Base-by-base conservation (phyloP, 352 stramenopile genomes). In the Thalassiosira mediterranea region DNA sequence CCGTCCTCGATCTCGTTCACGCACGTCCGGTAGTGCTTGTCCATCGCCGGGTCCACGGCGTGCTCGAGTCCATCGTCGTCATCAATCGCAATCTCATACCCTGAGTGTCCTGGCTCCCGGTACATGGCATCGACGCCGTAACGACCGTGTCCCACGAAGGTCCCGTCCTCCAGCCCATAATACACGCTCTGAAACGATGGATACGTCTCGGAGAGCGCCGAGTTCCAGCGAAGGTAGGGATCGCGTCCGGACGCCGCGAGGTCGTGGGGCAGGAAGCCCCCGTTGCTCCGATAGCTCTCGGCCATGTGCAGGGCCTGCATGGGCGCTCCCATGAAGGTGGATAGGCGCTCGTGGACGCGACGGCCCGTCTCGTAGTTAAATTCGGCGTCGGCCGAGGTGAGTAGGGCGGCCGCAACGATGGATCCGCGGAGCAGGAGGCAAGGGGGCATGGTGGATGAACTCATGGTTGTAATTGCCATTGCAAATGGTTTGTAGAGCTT, bases 351-450 rank as follows among this genome's bases (percentile, higher is more conserved):
- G 11, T 25, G 5, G n/a, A 83, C 59, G 1, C 75, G 49, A 32
- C 58, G 53, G 44, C 66, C 75, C 5, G 76, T 40, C 54, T 83
- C 75, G 51, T 62, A 80, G 42, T 83, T 83, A 63, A 83, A 83
- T 56, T 73, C 51, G 38, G 58, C 58, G 42, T n/a, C n/a, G n/a
- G n/a, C n/a, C n/a, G n/a, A n/a, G n/a, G n/a, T n/a, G n/a, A n/a
- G n/a, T n/a, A n/a, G n/a, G n/a, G n/a, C n/a, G n/a, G n/a, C n/a
- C n/a, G n/a, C n/a, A n/a, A n/a, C n/a, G n/a, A n/a, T n/a, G n/a
- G n/a, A n/a, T n/a, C n/a, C n/a, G n/a, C n/a, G n/a, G n/a, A n/a
- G n/a, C n/a, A n/a, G n/a, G n/a, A n/a, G n/a, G n/a, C n/a, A n/a
- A n/a, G n/a, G n/a, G n/a, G n/a, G n/a, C n/a, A n/a, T n/a, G n/a